Percentiles rank a stretch among this genome's conserved stretches.
These are phyloP conservation scores for Corynascus novoguineensis DNA, from an alignment of 495 filamentous ascomycete genomes.

Conservation along the genomic window DNA sequence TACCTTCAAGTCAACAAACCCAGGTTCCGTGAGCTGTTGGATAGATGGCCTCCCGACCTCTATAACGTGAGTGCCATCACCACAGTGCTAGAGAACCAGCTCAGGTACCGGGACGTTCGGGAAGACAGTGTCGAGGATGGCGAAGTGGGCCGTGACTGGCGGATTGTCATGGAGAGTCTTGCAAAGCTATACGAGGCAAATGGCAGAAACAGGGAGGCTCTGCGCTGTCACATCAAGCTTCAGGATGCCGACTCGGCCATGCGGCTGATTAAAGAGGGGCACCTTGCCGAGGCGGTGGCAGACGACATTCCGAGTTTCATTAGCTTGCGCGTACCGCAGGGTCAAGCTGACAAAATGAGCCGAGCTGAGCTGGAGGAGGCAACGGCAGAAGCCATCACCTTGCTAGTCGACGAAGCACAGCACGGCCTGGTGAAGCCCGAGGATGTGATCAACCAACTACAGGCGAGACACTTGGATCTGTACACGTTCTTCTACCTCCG, in stretches of 20 bases:
- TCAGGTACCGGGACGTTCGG: constrained; percentile 60
- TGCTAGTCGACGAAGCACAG: constrained; percentile 86
- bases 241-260: constrained; percentile 90
- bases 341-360: constrained; percentile 60
- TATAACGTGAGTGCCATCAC: constrained; percentile 70
- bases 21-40: constrained; percentile 70
- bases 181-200: constrained; percentile 77
- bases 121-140: constrained; percentile 64
- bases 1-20: constrained; percentile 68
- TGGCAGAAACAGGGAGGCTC: constrained; percentile 72
- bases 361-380: constrained; percentile 66
- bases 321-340: constrained; percentile 72
- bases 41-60: constrained; percentile 77
- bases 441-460: constrained; percentile 70
- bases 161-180: constrained; percentile 71
- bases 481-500: constrained; percentile 92
- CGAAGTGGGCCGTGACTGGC: constrained; percentile 69
- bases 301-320: constrained; percentile 89
- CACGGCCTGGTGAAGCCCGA: constrained; percentile 78
- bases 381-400: constrained; percentile 71
- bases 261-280: constrained; percentile 73
- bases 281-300: constrained; percentile 75
- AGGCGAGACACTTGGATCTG: constrained; percentile 47
- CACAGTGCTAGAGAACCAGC: constrained; percentile 64
- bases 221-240: constrained; percentile 80